Evolutionary conservation across 192 early-diverging fungal species (phyloP), one percentile per base, ranked within the genome.

Genomic region (Jimgerdemannia flammicorona): DNA sequence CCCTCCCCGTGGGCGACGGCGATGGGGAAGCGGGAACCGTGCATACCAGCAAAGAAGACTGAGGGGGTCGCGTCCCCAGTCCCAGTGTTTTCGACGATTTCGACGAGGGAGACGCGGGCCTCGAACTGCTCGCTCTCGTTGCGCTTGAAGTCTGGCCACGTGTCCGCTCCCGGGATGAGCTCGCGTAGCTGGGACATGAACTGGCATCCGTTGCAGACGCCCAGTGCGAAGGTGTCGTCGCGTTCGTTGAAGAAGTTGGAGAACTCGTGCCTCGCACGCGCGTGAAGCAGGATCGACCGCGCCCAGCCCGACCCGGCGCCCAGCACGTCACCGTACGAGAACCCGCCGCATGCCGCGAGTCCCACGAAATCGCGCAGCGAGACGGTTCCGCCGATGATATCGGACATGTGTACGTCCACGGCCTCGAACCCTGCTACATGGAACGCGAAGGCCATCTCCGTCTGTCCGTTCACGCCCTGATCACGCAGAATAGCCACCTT

Each of bases 251-350:
- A 97, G 84, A 98, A 99, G 19, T 73, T 81, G 3, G 79, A 73
- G 70, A 99, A 93, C 85, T 96, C 92, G 29, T 79, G 66, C 43
- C 94, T 88, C 4, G 92, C 92, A 63, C 70, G 77, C 8, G 85
- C 65, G 76, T 97, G 90, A 66, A 96, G 83, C 64, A 99, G 81
- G 67, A 97, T 93, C 29, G 91, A 90, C 73, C 95, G 95, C 66
- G 98, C 97, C 98, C 98, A 99, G 42, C 98, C 98, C 11, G 93
- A 87, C 67, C 97, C 98, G n/a, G 98, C 98, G 6, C 98, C 98
- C 19, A 99, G 83, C 3, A 99, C 98, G 83, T 99, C 98, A 74
- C 98, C 98, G 79, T 99, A 99, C 0, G 93, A 94, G 88, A 99
- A 99, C 7, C 98, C 98, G 78, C 98, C 98, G 73, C 96, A 97